Evolutionary conservation across 495 filamentous ascomycete species (phyloP), one percentile per base, ranked within the genome.

Genomic region (Penicillium dipodomyicola): DNA sequence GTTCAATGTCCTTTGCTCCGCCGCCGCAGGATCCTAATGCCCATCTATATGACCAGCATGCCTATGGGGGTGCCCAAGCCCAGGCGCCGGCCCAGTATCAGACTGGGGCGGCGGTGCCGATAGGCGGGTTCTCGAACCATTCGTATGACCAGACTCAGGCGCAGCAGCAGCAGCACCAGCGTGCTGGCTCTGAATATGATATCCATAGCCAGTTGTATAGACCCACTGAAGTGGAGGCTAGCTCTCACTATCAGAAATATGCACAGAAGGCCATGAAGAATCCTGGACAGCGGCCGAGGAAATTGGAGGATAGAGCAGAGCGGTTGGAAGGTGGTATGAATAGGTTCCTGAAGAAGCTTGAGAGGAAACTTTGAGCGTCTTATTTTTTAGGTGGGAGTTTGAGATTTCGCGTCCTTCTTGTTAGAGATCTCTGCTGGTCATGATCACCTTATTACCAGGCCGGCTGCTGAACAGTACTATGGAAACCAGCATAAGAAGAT

Each of bases 311-410:
- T 50, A 73, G 79, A 43, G 85, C 86, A n/a, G 81, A 78, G 2
- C 77, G 80, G 61, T 60, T 94, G 47, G 92, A 96, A 74, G 87
- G 84, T 69, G 85, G 87, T 3, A 84, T 96, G 14, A 87, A 87
- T 55, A 79, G 87, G 35, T 87, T 95, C 70, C 76, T 96, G 64
- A 96, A 91, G 84, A 91, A 84, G 73, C 77, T 96, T 65, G 92
- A 96, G 79, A 94, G 94, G 82, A 88, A 83, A 67, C 83, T 93
- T 69, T 87, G 77, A 67, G 20, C 19, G 17, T 42, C 33, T 40
- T 35, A 4, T 33, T 35, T 12, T 33, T 15, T 32, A 2, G 5
- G n/a, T 56, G 49, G 20, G 19, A 39, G 23, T 14, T 25, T 49
- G 14, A 14, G 5, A 7, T 14, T 43, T 19, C 37, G 35, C 39